Percentiles rank a stretch among this genome's conserved stretches.
phyloP scores from a whole-genome alignment of 768 basidiomycete genomes.

The Megacollybia marginata region DNA sequence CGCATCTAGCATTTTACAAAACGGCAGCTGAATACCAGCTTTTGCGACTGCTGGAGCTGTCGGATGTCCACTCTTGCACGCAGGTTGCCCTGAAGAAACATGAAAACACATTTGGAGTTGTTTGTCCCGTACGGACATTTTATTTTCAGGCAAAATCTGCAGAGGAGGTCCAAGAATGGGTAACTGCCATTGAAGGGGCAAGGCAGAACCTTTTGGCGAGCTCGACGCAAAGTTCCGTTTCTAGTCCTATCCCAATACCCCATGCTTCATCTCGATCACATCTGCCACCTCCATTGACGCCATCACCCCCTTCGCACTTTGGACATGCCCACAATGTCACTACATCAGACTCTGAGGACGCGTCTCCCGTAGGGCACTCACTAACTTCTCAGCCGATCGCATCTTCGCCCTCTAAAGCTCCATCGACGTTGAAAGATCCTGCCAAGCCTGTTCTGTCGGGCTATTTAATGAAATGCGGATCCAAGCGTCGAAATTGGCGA shows the following conservation, averaged over 20 bases:
- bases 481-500: conserved; percentile 89
- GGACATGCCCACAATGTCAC: conserved; percentile 45
- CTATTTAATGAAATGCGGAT: conserved; percentile 95
- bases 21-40: conserved; percentile 91
- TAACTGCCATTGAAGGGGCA: conserved; percentile 72
- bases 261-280: conserved; percentile 17
- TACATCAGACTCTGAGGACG: conserved; percentile 77
- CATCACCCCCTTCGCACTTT: conserved; percentile 40
- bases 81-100: conserved; percentile 86
- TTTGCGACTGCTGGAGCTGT: conserved; percentile 78
- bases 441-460: conserved; percentile 81
- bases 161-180: conserved; percentile 79
- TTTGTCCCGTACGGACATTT: conserved; percentile 84
- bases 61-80: conserved; percentile 86
- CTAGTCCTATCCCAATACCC: conserved; percentile 49
- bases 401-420: conserved; percentile 37
- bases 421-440: conserved; percentile 40
- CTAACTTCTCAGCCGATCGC: conserved; percentile 35
- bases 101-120: conserved; percentile 82
- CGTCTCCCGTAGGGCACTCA: conserved; percentile 38
- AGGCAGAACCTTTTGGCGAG: conserved; percentile 57
- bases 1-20: conserved; percentile 96
- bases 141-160: conserved; percentile 76
- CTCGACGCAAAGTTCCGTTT: conserved; percentile 49
- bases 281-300: conserved; percentile 30